Evolutionary conservation across 225 moss, liverwort and hornwort genomes (phyloP).

Genomic region (Thuidium tamariscinum): DNA sequence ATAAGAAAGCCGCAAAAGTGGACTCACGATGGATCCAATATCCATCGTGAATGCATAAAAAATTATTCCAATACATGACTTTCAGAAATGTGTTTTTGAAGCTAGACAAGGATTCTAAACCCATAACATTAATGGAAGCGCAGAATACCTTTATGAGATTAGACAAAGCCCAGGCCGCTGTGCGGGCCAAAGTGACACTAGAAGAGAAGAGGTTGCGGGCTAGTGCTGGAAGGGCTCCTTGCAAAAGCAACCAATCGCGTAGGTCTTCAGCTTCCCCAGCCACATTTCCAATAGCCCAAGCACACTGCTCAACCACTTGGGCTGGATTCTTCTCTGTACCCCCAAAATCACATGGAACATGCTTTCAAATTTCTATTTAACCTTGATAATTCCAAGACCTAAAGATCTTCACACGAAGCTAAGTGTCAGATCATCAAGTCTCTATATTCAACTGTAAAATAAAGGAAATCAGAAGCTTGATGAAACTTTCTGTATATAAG

Average conservation of each 20-base stretch:
- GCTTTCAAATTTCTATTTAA: neutral
- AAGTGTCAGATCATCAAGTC: neutral
- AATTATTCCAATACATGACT: neutral
- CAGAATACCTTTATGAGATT: conserved; percentile 81
- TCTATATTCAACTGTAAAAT: neutral
- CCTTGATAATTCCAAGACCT: neutral
- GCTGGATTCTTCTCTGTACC: conserved; percentile 67
- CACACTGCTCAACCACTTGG: conserved; percentile 82
- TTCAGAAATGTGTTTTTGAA: neutral
- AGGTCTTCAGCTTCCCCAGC: conserved; percentile 84
- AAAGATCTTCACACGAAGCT: neutral
- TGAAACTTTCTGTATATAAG: neutral
- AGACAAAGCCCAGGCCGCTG: conserved; percentile 90
- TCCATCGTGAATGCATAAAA: neutral
- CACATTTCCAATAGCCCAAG: conserved; percentile 94
- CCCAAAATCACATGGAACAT: neutral
- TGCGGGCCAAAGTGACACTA: conserved; percentile 54
- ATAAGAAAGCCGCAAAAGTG: neutral
- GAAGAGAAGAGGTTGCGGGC: conserved; percentile 62
- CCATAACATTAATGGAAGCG: neutral
- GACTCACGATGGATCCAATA: neutral
- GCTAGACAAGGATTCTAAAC: neutral
- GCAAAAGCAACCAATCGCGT: conserved; percentile 59
- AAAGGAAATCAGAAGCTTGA: neutral
- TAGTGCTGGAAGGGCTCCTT: conserved; percentile 72